Conservation (phyloP, 2,329 filamentous ascomycete genomes). For the Rugonectria rugulosa region DNA sequence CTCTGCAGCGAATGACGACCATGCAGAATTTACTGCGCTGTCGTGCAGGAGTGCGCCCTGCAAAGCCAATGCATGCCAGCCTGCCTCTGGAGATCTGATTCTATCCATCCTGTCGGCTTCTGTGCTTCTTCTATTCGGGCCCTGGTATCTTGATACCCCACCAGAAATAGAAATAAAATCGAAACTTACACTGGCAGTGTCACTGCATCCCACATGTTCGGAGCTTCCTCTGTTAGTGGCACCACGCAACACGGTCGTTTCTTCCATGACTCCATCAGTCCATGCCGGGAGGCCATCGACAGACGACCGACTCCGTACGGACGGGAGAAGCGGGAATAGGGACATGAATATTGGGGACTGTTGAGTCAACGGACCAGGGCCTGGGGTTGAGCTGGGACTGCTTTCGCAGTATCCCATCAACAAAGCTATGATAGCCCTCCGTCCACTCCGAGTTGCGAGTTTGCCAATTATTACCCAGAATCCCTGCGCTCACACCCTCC, state of each 20-base stretch:
- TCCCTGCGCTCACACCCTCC: constrained; percentile 13
- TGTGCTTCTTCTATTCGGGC: constrained; percentile 11
- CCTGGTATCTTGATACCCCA: not conserved
- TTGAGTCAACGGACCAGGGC: constrained; percentile 1
- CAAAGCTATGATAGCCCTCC: constrained; percentile 1
- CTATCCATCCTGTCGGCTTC: constrained; percentile 10
- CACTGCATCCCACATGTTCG: constrained; percentile 18
- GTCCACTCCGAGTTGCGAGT: constrained; percentile 9
- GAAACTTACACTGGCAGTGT: constrained; percentile 9
- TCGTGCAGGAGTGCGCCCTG: constrained; percentile 12
- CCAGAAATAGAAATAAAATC: constrained; percentile 2
- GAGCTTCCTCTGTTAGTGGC: constrained; percentile 31
- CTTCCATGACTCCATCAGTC: constrained; percentile 21
- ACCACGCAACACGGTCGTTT: constrained; percentile 25
- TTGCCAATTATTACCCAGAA: not conserved
- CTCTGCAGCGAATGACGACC: constrained; percentile 11
- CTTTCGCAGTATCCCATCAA: not conserved
- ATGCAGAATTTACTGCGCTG: constrained; percentile 9
- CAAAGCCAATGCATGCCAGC: constrained; percentile 13
- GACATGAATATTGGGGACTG: constrained; percentile 1
- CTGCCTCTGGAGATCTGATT: constrained; percentile 13
- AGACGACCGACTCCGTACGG: constrained; percentile 3
- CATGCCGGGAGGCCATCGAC: constrained; percentile 12
- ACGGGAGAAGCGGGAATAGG: constrained; percentile 27
- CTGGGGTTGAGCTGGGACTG: constrained; percentile 12